Evolutionary conservation across 257 asterid genomes (phyloP).

Genomic region (Jasminum sambac): DNA sequence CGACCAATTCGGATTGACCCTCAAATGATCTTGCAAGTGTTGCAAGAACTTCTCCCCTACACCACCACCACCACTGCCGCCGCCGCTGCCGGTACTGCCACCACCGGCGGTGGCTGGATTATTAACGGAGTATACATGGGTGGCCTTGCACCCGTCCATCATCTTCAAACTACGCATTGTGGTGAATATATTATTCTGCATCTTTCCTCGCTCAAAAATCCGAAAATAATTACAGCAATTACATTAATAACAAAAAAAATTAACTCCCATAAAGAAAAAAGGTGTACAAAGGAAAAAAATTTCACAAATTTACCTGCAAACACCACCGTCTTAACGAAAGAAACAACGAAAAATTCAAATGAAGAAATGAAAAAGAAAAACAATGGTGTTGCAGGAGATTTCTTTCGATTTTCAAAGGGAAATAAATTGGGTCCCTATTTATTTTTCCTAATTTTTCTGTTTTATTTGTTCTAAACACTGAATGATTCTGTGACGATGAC

Average conservation of each 20-base stretch:
- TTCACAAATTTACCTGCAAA: conserved; percentile 50
- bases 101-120: conserved; percentile 39
- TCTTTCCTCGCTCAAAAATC: conserved; percentile 41
- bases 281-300: conserved; percentile 12
- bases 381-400: conserved; percentile 44
- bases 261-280: not conserved
- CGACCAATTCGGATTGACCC: conserved; percentile 63
- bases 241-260: conserved; percentile 15
- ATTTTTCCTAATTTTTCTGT: not conserved
- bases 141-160: conserved; percentile 73
- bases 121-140: conserved; percentile 53
- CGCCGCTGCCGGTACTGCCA: conserved; percentile 40
- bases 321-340: conserved; percentile 48
- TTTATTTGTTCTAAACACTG: not conserved
- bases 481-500: conserved; percentile 15
- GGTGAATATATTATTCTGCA: conserved; percentile 74
- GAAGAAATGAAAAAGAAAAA: too few relatives aligned
- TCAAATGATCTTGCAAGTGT: conserved; percentile 70
- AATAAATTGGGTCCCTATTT: conserved; percentile 8
- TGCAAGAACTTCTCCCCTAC: conserved; percentile 71
- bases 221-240: not conserved
- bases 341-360: conserved; percentile 7
- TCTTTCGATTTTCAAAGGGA: not conserved
- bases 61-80: conserved; percentile 46
- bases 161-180: conserved; percentile 82